Percentiles rank a stretch among this genome's conserved stretches.
Evolutionary conservation across 2,329 filamentous ascomycete genomes (phyloP).

Genomic region (Didymella arachidicola): DNA sequence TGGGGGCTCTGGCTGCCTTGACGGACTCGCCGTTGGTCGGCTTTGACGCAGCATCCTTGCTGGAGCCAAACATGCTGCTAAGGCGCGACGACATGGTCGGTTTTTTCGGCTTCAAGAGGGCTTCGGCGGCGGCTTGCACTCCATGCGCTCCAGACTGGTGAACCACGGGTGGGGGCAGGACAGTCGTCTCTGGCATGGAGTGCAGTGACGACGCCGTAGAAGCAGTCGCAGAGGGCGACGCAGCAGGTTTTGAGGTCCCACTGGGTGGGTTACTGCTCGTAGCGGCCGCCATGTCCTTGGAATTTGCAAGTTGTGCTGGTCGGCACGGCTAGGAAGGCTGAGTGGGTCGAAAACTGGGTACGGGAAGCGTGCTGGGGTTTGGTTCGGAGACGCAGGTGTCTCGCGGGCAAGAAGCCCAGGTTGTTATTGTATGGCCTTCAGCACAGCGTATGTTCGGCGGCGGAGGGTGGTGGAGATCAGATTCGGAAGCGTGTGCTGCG

Average conservation of each 20-base stretch:
- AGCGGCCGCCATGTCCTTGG: conserved; percentile 45
- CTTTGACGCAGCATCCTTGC: conserved; percentile 36
- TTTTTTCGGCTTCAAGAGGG: conserved; percentile 48
- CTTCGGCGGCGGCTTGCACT: conserved; percentile 44
- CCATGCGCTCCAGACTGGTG: conserved; percentile 39
- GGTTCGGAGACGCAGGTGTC: conserved; percentile 49
- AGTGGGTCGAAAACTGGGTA: conserved; percentile 26
- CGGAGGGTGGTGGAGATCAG: conserved; percentile 42
- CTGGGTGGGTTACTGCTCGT: conserved; percentile 38
- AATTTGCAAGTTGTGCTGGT: conserved; percentile 24
- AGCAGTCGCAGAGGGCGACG: conserved; percentile 44
- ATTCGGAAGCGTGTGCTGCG: conserved; percentile 38
- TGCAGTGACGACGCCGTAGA: conserved; percentile 50
- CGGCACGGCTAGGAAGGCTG: conserved; percentile 26
- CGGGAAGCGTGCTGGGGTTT: conserved; percentile 7
- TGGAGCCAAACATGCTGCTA: conserved; percentile 52
- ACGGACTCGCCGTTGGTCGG: conserved; percentile 42
- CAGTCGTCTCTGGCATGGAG: conserved; percentile 47
- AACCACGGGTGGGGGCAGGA: conserved; percentile 39
- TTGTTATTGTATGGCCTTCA: conserved; percentile 48
- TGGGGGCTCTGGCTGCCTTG: conserved; percentile 34
- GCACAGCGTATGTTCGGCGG: conserved; percentile 45
- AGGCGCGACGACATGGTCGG: conserved; percentile 55
- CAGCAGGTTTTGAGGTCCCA: conserved; percentile 37
- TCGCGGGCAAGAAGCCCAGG: conserved; percentile 52